A percentile compares a stretch with the other conserved stretches of the same genome.
These are phyloP conservation scores for Pilasporangium apinafurcum DNA, from an alignment of 352 stramenopile species.

Conservation along the genomic window DNA sequence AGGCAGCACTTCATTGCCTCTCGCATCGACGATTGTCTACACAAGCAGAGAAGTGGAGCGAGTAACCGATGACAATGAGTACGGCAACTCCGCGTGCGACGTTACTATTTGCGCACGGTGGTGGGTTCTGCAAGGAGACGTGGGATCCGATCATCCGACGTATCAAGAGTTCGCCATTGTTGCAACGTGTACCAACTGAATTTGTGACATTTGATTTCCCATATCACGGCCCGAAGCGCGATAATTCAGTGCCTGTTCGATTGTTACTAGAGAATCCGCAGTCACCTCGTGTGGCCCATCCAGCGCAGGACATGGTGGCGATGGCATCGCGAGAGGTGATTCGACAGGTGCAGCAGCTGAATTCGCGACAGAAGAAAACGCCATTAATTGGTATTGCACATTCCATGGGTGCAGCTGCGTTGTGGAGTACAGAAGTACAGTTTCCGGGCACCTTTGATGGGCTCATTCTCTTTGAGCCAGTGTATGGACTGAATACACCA, in stretches of 20 bases:
- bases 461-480: conserved; percentile 13
- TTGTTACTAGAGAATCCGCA: conserved; percentile 6
- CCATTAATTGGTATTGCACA: conserved; percentile 14
- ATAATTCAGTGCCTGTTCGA: conserved; percentile 1
- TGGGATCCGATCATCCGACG: conserved; percentile 37
- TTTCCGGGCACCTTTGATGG: conserved; percentile 11
- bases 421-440: conserved; percentile 6
- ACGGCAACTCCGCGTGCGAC: conserved; percentile 4
- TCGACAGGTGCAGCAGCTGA: conserved; percentile 1
- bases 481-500: background rate
- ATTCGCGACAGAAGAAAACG: background rate
- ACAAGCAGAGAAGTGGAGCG: too few relatives aligned
- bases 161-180: conserved; percentile 20
- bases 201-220: background rate
- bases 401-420: conserved; percentile 9
- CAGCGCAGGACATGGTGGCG: background rate
- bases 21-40: too few relatives aligned
- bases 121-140: conserved; percentile 41
- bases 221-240: conserved; percentile 1
- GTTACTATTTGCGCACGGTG: conserved; percentile 39
- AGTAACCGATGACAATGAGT: too few relatives aligned
- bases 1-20: too few relatives aligned
- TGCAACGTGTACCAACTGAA: conserved; percentile 8
- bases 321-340: conserved; percentile 2
- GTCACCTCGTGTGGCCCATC: conserved; percentile 9